Evolutionary conservation across 2,329 filamentous ascomycete genomes (phyloP), one percentile per base, ranked within the genome.

Genomic region (Sporothrix brasiliensis): DNA sequence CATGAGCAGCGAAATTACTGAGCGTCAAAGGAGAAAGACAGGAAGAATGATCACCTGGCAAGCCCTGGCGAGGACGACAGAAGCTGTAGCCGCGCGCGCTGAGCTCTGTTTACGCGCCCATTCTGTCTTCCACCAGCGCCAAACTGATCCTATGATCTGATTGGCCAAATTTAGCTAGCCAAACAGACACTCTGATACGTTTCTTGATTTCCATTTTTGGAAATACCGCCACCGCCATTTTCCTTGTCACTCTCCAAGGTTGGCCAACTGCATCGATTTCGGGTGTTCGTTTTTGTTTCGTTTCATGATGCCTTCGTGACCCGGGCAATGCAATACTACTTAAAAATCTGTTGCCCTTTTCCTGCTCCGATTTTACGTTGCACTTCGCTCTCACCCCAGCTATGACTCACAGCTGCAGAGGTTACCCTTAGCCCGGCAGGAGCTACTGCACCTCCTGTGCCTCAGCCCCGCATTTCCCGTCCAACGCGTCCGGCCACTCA

Each of bases 361-460:
- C 24, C 47, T 21, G 24, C 9, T 19, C 16, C 19, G 49, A n/a
- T 2, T 50, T 50, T 16, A 24, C 39, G 47, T 13, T 44, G 13
- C 16, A 9, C 0, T 13, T 9, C 27, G 27, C 27, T 30, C 27
- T 3, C 3, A 30, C 27, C 3, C 27, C 27, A 30, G 21, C 6
- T 66, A 44, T 69, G 68, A 69, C 27, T 69, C 68, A 69, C 68
- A 69, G 47, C 53, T 70, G 53, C 61, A 50, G 24, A 53, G 54
- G 44, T 14, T 16, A 21, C 27, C 14, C 58, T 61, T 63, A n/a
- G 50, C 14, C 63, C 39, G 50, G 50, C 58, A 66, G 24, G 61
- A 21, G 41, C 50, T 56, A 67, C 61, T 67, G 53, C 69, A 67
- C n/a, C 13, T 70, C 24, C 30, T 9, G 68, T 34, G 16, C 27